A percentile compares a stretch with the other conserved stretches of the same genome.
Conservation (phyloP, 345 rosid species). For the Stellera chamaejasme region DNA sequence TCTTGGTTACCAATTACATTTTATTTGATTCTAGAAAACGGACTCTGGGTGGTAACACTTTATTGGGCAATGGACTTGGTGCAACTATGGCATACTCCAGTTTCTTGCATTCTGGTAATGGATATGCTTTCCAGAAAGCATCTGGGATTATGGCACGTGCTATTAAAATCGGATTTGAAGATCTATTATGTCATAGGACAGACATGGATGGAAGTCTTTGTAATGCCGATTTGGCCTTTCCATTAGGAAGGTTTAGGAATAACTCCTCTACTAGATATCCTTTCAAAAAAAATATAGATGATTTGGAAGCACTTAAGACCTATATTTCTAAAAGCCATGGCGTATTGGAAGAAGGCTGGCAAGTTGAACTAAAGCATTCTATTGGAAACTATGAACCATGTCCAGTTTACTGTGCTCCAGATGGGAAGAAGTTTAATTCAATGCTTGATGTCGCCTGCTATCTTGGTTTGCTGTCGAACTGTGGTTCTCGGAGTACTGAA, state of each 20-base stretch:
- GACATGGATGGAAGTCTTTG: conserved; percentile 26
- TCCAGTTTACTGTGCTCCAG: conserved; percentile 71
- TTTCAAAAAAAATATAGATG: conserved; percentile 51
- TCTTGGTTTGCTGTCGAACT: conserved; percentile 59
- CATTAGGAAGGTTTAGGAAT: conserved; percentile 35
- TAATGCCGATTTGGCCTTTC: conserved; percentile 41
- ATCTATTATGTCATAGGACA: conserved; percentile 31
- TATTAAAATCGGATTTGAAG: conserved; percentile 33
- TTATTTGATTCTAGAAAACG: conserved; percentile 51
- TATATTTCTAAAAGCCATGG: conserved; percentile 80
- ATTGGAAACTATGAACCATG: conserved; percentile 35
- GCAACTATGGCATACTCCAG: conserved; percentile 40
- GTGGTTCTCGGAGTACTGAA: conserved; percentile 35
- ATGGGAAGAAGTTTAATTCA: conserved; percentile 72
- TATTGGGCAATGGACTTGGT: conserved; percentile 44
- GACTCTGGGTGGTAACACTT: conserved; percentile 42
- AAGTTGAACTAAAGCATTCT: conserved; percentile 58
- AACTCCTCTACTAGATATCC: conserved; percentile 40
- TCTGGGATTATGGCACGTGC: conserved; percentile 28
- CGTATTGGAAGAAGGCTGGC: conserved; percentile 80
- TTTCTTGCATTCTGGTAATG: conserved; percentile 31
- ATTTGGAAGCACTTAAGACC: conserved; percentile 70
- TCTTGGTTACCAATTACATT: conserved; percentile 24
- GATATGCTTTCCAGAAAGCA: conserved; percentile 38
- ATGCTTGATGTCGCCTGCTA: conserved; percentile 75